Evolutionary conservation across 768 basidiomycete genomes (phyloP), one percentile per base, ranked within the genome.

Genomic region (Panellus pusillus): DNA sequence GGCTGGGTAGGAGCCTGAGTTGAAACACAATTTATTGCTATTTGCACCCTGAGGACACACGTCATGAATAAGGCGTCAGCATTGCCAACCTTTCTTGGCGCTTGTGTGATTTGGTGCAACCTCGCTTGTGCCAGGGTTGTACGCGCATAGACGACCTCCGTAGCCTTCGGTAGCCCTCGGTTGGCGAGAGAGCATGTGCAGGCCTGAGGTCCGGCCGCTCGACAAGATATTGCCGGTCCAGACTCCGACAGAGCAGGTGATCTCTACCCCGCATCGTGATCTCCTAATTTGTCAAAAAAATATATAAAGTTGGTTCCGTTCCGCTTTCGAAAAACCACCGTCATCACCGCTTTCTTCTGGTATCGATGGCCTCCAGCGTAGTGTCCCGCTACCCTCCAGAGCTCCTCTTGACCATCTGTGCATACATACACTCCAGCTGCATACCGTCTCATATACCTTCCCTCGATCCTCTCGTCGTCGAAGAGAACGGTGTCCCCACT

Each of bases 381-480:
- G 52, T 64, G 42, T 66, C 73, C 38, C 75, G 79, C 56, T 90
- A 79, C 66, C 91, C 90, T 7, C 75, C 84, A 8, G 91, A 93
- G 63, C 69, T 93, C 14, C 78, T 90, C 50, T 81, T 81, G 53
- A 72, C 82, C 28, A 85, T 94, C 55, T 92, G 89, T 60, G 81
- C 85, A 0, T 78, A 87, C 50, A 73, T 93, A 32, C 91, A 84
- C 63, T 77, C 80, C 6, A 73, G 84, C 27, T 82, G 84, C 55
- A 69, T 86, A 4, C 82, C 83, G 9, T 75, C 85, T 8, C 42
- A 71, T 9, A 61, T 72, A 17, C 74, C 80, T 7, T 87, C 89
- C 31, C 79, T 93, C 59, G 90, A 93, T 66, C 89, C 91, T 27
- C 76, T 87, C 47, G 70, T 85, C 29, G 63, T 70, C 48, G 69